Percentiles rank a stretch among this genome's conserved stretches.
Evolutionary conservation across 768 basidiomycete species (phyloP).

Genomic region (Russula olivacea): DNA sequence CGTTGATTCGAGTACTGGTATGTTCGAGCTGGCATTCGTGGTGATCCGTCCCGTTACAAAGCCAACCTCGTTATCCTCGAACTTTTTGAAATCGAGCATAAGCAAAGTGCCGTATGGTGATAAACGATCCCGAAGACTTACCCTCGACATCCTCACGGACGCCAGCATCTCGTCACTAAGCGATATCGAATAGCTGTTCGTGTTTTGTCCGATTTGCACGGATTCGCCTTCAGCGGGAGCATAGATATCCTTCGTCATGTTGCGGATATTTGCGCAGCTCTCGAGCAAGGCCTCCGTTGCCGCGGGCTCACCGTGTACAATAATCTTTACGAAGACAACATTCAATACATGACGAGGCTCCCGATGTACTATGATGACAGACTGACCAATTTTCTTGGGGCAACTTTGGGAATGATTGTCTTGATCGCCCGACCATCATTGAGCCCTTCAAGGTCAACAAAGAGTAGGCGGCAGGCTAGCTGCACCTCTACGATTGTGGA

Average conservation of each 20-base stretch:
- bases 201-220: constrained; percentile 91
- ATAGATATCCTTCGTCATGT: constrained; percentile 91
- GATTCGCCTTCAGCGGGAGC: constrained; percentile 71
- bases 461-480: constrained; percentile 79
- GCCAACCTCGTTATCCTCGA: constrained; percentile 96
- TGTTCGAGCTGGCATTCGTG: constrained; percentile 77
- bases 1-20: constrained; percentile 80
- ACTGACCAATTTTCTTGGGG: constrained; percentile 89
- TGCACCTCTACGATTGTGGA: constrained; percentile 70
- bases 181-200: constrained; percentile 89
- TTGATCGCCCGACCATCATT: constrained; percentile 97
- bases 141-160: constrained; percentile 79
- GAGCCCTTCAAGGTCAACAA: constrained; percentile 93
- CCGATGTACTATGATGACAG: neutral
- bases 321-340: constrained; percentile 48
- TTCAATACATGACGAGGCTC: constrained; percentile 8
- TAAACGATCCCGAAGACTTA: constrained; percentile 36
- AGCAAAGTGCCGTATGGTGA: constrained; percentile 2
- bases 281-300: constrained; percentile 71
- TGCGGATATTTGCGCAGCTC: constrained; percentile 74
- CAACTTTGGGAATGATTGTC: constrained; percentile 93
- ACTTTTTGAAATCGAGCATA: constrained; percentile 42
- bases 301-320: constrained; percentile 69
- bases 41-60: constrained; percentile 87
- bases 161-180: constrained; percentile 84